A percentile compares a stretch with the other conserved stretches of the same genome.
Conservation (phyloP, 805 yeast genomes). For the Saturnispora quitensis region DNA sequence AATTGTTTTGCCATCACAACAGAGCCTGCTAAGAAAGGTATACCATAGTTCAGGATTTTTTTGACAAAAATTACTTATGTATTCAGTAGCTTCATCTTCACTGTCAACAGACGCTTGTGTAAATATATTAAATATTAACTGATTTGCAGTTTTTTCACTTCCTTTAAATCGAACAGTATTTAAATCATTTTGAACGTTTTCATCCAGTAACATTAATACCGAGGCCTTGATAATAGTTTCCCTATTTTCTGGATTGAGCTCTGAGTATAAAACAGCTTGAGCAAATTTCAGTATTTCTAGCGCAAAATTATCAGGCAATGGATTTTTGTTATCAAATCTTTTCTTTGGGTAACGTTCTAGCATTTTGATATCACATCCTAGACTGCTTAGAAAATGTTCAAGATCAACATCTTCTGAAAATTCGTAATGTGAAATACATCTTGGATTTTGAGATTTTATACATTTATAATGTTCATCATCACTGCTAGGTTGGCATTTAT, state of each 20-base stretch:
- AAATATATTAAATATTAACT: neutral
- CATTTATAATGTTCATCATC: neutral
- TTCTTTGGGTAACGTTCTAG: neutral
- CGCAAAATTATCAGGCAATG: constrained; percentile 9
- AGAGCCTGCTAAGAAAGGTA: neutral
- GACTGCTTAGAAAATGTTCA: neutral
- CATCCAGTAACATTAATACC: constrained; percentile 6
- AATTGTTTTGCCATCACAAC: neutral
- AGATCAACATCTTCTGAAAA: neutral
- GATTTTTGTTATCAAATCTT: constrained; percentile 7
- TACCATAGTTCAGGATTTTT: neutral
- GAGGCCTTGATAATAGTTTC: neutral
- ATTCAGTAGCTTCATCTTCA: neutral
- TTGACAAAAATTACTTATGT: neutral
- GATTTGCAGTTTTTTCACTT: neutral
- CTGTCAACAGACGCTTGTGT: neutral
- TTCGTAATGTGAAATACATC: neutral
- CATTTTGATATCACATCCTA: constrained; percentile 3
- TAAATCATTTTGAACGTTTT: constrained; percentile 4
- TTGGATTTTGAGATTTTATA: neutral
- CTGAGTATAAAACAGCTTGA: neutral
- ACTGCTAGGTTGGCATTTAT: neutral
- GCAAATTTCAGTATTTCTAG: constrained; percentile 6
- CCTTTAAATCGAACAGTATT: neutral
- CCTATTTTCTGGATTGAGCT: neutral